Percentiles rank a stretch among this genome's conserved stretches.
These are phyloP conservation scores for Cubamyces sp. DNA, from an alignment of 768 basidiomycete species.

Conservation along the genomic window DNA sequence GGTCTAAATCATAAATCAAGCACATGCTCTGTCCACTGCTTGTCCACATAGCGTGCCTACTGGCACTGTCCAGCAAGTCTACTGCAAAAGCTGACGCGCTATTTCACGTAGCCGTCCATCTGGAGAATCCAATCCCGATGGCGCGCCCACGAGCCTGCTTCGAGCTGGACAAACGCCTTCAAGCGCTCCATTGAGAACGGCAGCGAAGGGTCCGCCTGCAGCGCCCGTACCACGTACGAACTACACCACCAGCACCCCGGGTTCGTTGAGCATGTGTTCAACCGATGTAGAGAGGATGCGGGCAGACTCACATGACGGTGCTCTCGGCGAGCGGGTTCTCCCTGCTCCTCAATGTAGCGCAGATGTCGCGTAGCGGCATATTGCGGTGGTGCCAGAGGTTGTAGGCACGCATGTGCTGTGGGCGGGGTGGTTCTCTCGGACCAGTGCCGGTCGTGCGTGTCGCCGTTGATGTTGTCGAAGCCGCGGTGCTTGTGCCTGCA, in stretches of 20 bases:
- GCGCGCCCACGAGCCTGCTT: conserved; percentile 46
- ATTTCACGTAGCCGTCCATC: conserved; percentile 18
- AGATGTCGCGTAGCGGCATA: conserved; percentile 44
- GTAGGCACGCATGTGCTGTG: conserved; percentile 49
- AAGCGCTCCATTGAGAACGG: conserved; percentile 42
- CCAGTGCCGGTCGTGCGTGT: not conserved
- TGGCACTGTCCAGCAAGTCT: too few relatives aligned
- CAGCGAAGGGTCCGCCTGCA: conserved; percentile 44
- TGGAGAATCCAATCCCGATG: conserved; percentile 44
- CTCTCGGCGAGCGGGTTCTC: conserved; percentile 48
- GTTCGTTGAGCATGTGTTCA: not conserved
- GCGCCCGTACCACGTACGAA: conserved; percentile 47
- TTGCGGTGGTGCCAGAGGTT: conserved; percentile 45
- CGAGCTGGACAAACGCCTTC: conserved; percentile 42
- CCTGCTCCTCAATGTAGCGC: conserved; percentile 40
- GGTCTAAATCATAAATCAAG: too few relatives aligned
- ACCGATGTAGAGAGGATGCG: too few relatives aligned
- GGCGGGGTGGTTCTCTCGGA: conserved; percentile 9
- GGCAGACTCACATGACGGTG: conserved; percentile 49
- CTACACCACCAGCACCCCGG: conserved; percentile 28
- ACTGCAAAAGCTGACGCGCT: too few relatives aligned
- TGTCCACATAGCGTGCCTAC: too few relatives aligned
- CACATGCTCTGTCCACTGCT: too few relatives aligned
- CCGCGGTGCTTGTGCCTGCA: not conserved
- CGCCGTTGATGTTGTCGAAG: not conserved